phyloP scores from a whole-genome alignment of 2,329 filamentous ascomycete species.

The Ascochyta koolunga region DNA sequence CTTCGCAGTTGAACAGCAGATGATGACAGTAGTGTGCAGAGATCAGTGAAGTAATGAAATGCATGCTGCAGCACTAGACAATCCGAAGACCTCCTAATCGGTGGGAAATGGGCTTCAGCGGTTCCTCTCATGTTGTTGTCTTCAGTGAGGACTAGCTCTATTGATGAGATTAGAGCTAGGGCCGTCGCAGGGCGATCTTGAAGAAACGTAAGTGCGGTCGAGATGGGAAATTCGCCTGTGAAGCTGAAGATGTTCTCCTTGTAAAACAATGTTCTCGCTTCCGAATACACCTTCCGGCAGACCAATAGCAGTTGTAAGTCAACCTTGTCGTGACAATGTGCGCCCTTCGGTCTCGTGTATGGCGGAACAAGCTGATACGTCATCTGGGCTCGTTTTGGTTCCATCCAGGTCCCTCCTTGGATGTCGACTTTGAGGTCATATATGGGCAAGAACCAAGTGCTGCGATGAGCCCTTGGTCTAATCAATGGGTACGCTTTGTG shows the following conservation, averaged over 20 bases:
- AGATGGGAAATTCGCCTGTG: conserved; percentile 23
- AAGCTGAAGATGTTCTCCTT: conserved; percentile 33
- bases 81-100: conserved; percentile 22
- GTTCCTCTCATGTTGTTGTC: conserved; percentile 25
- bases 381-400: conserved; percentile 22
- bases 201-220: conserved; percentile 33
- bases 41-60: conserved; percentile 29
- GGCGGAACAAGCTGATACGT: conserved; percentile 25
- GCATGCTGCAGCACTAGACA: conserved; percentile 25
- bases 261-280: conserved; percentile 32
- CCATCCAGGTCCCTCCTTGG: conserved; percentile 13
- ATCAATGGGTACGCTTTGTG: conserved; percentile 16
- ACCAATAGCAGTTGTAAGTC: conserved; percentile 22
- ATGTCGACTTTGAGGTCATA: conserved; percentile 23
- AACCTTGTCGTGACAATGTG: not conserved
- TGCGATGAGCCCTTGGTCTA: conserved; percentile 12
- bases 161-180: conserved; percentile 19
- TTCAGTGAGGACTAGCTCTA: conserved; percentile 28
- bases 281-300: conserved; percentile 29
- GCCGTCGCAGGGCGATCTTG: conserved; percentile 25
- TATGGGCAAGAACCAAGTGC: conserved; percentile 24
- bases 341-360: not conserved
- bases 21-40: conserved; percentile 30
- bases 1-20: conserved; percentile 21
- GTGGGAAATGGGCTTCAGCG: conserved; percentile 20